These are phyloP conservation scores for Solanum chmielewskii DNA, from an alignment of 257 asterid genomes.

Conservation along the genomic window DNA sequence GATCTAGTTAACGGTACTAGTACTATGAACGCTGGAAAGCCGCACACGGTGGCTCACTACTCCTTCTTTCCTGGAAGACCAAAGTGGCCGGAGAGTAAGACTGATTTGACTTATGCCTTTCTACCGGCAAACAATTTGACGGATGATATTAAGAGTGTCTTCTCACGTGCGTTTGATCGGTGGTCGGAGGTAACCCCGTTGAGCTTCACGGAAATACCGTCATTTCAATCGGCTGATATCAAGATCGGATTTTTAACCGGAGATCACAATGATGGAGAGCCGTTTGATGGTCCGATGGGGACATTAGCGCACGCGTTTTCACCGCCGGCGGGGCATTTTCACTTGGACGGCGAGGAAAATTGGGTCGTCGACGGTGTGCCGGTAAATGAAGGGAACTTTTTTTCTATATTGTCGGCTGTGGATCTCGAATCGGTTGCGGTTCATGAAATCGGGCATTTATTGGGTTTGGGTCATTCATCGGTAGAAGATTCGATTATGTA, in stretches of 20 bases:
- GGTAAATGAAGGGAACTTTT: constrained; percentile 7
- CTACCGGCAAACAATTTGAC: constrained; percentile 32
- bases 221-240: constrained; percentile 41
- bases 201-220: constrained; percentile 33
- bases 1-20: constrained; percentile 61
- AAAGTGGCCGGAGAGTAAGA: constrained; percentile 45
- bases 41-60: constrained; percentile 22
- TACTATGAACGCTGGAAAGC: constrained; percentile 34
- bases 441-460: constrained; percentile 83
- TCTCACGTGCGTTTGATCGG: constrained; percentile 59
- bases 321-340: constrained; percentile 61
- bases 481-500: constrained; percentile 69
- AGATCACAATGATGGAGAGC: constrained; percentile 81
- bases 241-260: constrained; percentile 50
- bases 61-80: constrained; percentile 62
- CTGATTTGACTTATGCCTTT: constrained; percentile 53
- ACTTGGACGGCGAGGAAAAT: constrained; percentile 66
- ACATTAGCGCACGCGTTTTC: constrained; percentile 83
- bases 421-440: constrained; percentile 87
- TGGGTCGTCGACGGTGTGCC: constrained; percentile 69
- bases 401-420: constrained; percentile 32
- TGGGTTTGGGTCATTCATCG: constrained; percentile 88
- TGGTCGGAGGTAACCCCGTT: constrained; percentile 83
- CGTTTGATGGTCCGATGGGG: constrained; percentile 80
- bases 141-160: constrained; percentile 15